These are phyloP conservation scores for Coemansia sp. DNA, from an alignment of 192 early-diverging fungal species.

Conservation along the genomic window DNA sequence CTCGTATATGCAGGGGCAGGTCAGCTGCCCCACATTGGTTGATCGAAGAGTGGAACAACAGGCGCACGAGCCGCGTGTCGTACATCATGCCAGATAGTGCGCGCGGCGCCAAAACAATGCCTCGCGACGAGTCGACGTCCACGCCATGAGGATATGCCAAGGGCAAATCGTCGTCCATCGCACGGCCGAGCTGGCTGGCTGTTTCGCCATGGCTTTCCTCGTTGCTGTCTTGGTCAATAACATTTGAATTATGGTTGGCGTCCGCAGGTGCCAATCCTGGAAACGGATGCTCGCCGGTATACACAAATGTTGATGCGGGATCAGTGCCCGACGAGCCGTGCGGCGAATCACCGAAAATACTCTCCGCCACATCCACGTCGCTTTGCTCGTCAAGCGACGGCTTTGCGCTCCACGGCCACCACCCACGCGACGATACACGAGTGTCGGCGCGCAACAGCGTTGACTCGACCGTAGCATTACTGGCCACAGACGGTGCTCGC, in stretches of 20 bases:
- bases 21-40: slow-evolving; percentile 6
- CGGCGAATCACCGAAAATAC: not conserved
- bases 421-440: slow-evolving; percentile 27
- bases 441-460: slow-evolving; percentile 42
- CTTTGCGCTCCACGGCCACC: slow-evolving; percentile 40
- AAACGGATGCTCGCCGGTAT: slow-evolving; percentile 36
- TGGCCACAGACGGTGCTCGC: slow-evolving; percentile 29
- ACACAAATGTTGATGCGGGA: slow-evolving; percentile 37
- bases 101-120: slow-evolving; percentile 43
- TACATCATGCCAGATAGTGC: slow-evolving; percentile 41
- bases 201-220: slow-evolving; percentile 3
- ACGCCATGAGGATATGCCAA: slow-evolving; percentile 42
- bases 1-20: slow-evolving; percentile 13
- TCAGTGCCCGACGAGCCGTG: slow-evolving; percentile 20
- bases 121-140: slow-evolving; percentile 38
- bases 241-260: not conserved
- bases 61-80: slow-evolving; percentile 27
- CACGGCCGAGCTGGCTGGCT: slow-evolving; percentile 24
- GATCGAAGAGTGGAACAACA: slow-evolving; percentile 8
- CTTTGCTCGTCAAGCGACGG: not conserved
- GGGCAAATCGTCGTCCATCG: slow-evolving; percentile 42
- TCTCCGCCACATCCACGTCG: not conserved
- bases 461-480: slow-evolving; percentile 26
- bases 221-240: not conserved
- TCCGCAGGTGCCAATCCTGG: slow-evolving; percentile 15